These are phyloP conservation scores for Aspergillus funiculosus DNA, from an alignment of 495 filamentous ascomycete genomes.

Conservation along the genomic window DNA sequence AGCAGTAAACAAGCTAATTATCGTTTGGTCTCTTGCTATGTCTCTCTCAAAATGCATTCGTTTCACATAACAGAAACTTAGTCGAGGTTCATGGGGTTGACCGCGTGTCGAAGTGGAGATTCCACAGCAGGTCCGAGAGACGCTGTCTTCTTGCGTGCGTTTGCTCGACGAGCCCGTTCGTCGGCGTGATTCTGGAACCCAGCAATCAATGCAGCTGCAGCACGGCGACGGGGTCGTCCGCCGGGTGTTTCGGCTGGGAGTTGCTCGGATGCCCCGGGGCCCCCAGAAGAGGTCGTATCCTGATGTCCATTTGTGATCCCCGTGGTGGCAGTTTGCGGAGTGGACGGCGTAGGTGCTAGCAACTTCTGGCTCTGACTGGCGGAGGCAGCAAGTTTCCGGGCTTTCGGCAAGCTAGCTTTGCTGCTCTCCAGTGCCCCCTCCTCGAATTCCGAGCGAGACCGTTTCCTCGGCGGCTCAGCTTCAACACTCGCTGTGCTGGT, in stretches of 20 bases:
- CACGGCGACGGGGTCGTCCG: constrained; percentile 22
- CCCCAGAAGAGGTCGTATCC: constrained; percentile 1
- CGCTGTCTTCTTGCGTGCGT: constrained; percentile 15
- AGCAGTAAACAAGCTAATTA: too few relatives aligned
- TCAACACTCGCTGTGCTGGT: not conserved
- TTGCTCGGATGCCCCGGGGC: constrained; percentile 5
- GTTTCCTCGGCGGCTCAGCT: constrained; percentile 13
- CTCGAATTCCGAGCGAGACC: constrained; percentile 16
- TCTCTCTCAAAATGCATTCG: too few relatives aligned
- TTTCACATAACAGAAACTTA: not conserved
- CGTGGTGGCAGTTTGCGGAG: constrained; percentile 1
- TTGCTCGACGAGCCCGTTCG: constrained; percentile 17
- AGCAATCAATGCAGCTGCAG: constrained; percentile 18
- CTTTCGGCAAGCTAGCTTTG: constrained; percentile 6
- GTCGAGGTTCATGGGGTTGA: not conserved
- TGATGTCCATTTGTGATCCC: not conserved
- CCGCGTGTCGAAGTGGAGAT: not conserved
- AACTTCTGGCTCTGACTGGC: not conserved
- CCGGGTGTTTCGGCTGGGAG: constrained; percentile 8
- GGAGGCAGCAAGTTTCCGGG: not conserved
- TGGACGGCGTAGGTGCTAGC: not conserved
- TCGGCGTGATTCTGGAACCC: constrained; percentile 20
- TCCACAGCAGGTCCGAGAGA: constrained; percentile 1
- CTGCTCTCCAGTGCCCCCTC: not conserved
- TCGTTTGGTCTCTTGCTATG: too few relatives aligned